Percentiles rank a stretch among this genome's conserved stretches.
Conservation (phyloP, 805 yeast species). For the Yarrowia sp. region DNA sequence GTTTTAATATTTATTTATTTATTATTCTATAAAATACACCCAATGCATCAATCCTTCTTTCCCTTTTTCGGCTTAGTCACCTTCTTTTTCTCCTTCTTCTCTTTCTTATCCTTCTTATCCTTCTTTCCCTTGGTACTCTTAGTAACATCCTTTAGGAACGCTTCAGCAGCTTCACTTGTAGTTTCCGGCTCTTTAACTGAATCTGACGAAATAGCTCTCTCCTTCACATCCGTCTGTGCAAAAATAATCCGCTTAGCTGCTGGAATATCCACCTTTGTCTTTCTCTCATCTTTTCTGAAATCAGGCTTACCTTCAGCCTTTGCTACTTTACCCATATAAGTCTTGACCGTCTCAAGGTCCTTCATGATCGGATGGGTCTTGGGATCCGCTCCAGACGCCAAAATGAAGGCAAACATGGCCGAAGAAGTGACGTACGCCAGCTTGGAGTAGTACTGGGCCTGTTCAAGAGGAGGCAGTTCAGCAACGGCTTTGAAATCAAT, state of each 20-base stretch:
- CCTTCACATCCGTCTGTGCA: background rate
- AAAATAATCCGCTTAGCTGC: conserved; percentile 18
- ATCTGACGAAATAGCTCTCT: conserved; percentile 1
- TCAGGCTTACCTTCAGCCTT: conserved; percentile 31
- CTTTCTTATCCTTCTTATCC: conserved; percentile 19
- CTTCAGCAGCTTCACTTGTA: conserved; percentile 10
- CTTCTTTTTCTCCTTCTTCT: conserved; percentile 14
- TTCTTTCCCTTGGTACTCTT: background rate
- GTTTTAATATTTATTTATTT: no score
- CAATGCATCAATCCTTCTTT: background rate
- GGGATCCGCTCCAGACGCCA: conserved; percentile 57
- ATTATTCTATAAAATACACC: background rate
- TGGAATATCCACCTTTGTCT: conserved; percentile 11
- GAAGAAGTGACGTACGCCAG: conserved; percentile 33
- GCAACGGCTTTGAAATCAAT: conserved; percentile 11
- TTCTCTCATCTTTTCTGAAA: conserved; percentile 5
- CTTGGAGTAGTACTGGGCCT: conserved; percentile 31
- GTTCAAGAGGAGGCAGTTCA: conserved; percentile 25
- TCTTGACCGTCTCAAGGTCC: conserved; percentile 64
- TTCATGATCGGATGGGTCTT: conserved; percentile 59
- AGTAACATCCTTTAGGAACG: conserved; percentile 17
- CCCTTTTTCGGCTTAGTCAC: background rate
- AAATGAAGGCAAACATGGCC: conserved; percentile 43
- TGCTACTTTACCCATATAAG: conserved; percentile 62
- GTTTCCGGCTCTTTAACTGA: background rate